Percentiles rank a stretch among this genome's conserved stretches.
Conservation (phyloP, 2,329 filamentous ascomycete species). For the Trichothecium roseum region DNA sequence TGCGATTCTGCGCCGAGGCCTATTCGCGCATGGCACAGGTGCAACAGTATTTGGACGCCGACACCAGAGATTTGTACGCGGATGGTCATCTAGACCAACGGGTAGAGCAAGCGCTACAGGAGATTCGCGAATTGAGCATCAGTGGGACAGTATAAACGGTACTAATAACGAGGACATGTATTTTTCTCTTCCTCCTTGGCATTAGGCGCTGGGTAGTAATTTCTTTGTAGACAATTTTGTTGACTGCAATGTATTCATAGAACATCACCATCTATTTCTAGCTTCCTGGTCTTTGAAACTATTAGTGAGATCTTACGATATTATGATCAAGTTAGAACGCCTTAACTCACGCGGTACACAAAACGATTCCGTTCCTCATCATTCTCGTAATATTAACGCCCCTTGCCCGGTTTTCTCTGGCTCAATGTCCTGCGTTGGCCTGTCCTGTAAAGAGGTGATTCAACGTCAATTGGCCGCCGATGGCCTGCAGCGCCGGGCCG, state of each 20-base stretch:
- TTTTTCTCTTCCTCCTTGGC: too few relatives aligned
- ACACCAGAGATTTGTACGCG: slow-evolving; percentile 93
- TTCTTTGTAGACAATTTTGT: too few relatives aligned
- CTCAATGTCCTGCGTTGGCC: slow-evolving; percentile 2
- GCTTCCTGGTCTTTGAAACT: too few relatives aligned
- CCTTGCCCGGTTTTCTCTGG: slow-evolving; percentile 1
- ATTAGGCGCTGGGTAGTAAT: too few relatives aligned
- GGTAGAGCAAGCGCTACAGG: slow-evolving; percentile 91
- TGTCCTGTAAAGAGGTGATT: slow-evolving; percentile 32
- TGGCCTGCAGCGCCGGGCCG: slow-evolving; percentile 31
- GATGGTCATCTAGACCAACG: slow-evolving; percentile 82
- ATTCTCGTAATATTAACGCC: too few relatives aligned
- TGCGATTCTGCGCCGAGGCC: slow-evolving; percentile 94
- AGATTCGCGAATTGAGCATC: slow-evolving; percentile 96
- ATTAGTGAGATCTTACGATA: too few relatives aligned
- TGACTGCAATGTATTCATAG: too few relatives aligned
- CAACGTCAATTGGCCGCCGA: slow-evolving; percentile 32
- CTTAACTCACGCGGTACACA: too few relatives aligned
- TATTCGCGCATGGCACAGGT: slow-evolving; percentile 98
- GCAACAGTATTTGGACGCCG: slow-evolving; percentile 92
- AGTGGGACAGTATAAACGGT: slow-evolving; percentile 51
- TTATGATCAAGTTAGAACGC: too few relatives aligned
- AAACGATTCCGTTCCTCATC: too few relatives aligned
- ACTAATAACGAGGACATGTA: too few relatives aligned
- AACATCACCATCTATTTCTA: too few relatives aligned